These are phyloP conservation scores for Fusarium subglutinans DNA, from an alignment of 2,329 filamentous ascomycete species.

Conservation along the genomic window DNA sequence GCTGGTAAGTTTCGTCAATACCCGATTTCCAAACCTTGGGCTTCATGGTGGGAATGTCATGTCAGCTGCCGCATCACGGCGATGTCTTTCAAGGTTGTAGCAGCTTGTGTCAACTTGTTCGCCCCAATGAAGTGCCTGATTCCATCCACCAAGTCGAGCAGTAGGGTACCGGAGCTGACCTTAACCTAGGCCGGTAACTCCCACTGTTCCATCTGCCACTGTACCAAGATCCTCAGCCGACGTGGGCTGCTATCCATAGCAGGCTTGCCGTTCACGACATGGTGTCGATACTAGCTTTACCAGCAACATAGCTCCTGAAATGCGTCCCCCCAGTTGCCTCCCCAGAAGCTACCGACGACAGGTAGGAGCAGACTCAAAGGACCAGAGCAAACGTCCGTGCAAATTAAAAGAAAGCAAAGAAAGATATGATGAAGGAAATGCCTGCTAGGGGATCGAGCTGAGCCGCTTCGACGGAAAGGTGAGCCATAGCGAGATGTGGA, in stretches of 20 bases:
- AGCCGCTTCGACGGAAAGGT: constrained; percentile 50
- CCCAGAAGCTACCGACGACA: constrained; percentile 49
- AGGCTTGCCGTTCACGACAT: background rate
- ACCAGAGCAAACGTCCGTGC: constrained; percentile 34
- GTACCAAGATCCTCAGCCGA: background rate
- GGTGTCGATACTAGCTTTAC: constrained; percentile 10
- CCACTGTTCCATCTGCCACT: constrained; percentile 1
- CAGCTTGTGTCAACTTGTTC: background rate
- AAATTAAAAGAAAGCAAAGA: constrained; percentile 40
- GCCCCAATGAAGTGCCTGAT: background rate
- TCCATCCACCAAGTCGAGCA: constrained; percentile 3
- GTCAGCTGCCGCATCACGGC: background rate
- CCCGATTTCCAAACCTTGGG: background rate
- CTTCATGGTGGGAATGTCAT: background rate
- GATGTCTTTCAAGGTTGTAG: background rate
- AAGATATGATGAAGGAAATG: constrained; percentile 43
- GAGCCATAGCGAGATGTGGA: constrained; percentile 2
- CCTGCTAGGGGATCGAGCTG: constrained; percentile 46
- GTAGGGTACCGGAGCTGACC: constrained; percentile 20
- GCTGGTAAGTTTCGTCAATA: background rate
- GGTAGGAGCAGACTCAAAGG: constrained; percentile 42
- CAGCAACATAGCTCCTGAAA: background rate
- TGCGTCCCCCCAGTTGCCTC: constrained; percentile 42
- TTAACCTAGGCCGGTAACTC: constrained; percentile 17
- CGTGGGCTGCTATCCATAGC: background rate